phyloP scores from a whole-genome alignment of 495 filamentous ascomycete species.

The Cladorrhinum samala region DNA sequence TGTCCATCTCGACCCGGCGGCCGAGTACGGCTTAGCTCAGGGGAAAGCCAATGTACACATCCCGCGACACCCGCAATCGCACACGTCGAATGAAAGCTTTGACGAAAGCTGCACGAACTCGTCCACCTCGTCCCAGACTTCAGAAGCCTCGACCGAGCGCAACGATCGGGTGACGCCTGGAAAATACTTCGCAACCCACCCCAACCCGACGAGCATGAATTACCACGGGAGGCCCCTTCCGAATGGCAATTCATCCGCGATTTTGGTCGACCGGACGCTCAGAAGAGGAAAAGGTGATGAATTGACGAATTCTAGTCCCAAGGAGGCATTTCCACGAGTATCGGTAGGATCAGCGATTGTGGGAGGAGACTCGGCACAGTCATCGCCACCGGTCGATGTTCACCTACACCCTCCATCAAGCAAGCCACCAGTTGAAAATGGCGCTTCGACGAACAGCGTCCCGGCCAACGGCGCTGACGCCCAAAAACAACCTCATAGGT shows the following conservation, averaged over 20 bases:
- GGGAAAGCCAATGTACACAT: conserved; percentile 26
- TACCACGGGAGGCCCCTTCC: conserved; percentile 17
- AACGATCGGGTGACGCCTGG: conserved; percentile 14
- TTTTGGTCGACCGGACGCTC: conserved; percentile 20
- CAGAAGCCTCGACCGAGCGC: conserved; percentile 23
- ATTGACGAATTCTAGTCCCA: conserved; percentile 1
- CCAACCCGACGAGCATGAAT: conserved; percentile 23
- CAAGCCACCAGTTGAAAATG: conserved; percentile 28
- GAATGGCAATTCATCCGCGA: conserved; percentile 12
- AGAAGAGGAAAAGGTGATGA: conserved; percentile 4
- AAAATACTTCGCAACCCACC: conserved; percentile 4
- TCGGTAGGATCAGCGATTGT: conserved; percentile 28
- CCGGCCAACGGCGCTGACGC: conserved; percentile 20
- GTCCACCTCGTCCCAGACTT: conserved; percentile 25
- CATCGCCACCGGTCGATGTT: conserved; percentile 27
- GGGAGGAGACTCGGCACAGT: conserved; percentile 21
- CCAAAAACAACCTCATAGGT: conserved; percentile 52
- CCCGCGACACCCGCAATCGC: conserved; percentile 25
- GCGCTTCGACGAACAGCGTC: conserved; percentile 9
- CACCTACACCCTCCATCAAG: conserved; percentile 27
- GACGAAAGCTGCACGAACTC: conserved; percentile 29
- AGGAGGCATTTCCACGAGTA: conserved; percentile 11
- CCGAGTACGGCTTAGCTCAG: conserved; percentile 26
- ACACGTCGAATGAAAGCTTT: conserved; percentile 32
- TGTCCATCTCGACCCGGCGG: conserved; percentile 27